Base-by-base conservation (phyloP, 2,329 filamentous ascomycete genomes). In the Helotiales sp. region DNA sequence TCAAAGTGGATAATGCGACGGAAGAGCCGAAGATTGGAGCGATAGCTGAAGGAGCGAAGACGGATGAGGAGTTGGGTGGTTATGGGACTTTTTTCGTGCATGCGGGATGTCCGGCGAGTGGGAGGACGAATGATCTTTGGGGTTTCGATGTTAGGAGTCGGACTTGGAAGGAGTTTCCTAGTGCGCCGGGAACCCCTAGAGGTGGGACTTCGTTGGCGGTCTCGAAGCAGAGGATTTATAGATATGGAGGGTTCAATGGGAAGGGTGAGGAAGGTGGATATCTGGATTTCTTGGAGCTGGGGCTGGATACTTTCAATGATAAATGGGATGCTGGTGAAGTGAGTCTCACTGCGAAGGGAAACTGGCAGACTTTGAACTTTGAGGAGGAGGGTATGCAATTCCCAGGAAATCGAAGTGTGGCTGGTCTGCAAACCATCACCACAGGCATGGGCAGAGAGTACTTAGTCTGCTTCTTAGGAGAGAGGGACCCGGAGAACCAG, bases 191-290 rank as follows among this genome's bases (percentile, higher is more conserved):
- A 1, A 82, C 86, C 7, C 75, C 82, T 0, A 80, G 90, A 48
- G 85, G 86, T 22, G 90, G 89, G 1, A 76, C 88, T 0, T 83
- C 84, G 3, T 84, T 96, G 25, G 83, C 86, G 1, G 80, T 87
- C 52, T 80, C 79, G 44, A 79, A 81, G 54, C 83, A 83, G 24
- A 81, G 84, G 24, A 72, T 96, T 6, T 96, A 88, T 74, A 82
- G 91, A 27, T 93, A 91, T 76, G 90, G 91, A 60, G 91, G 91
- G 0, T 93, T 87, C 66, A 89, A 93, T 70, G 90, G 89, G 0
- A 76, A 79, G 44, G 75, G 69, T 0, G 88, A 93, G 67, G 77
- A 90, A 48, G 90, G 90, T 15, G 90, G 89, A 0, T 79, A 81
- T 58, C 69, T 96, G 12, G 90, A 96, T 68, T 81, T 88, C 57